Evolutionary conservation across 2,329 filamentous ascomycete species (phyloP).

Genomic region (Verticillium klebahnii): DNA sequence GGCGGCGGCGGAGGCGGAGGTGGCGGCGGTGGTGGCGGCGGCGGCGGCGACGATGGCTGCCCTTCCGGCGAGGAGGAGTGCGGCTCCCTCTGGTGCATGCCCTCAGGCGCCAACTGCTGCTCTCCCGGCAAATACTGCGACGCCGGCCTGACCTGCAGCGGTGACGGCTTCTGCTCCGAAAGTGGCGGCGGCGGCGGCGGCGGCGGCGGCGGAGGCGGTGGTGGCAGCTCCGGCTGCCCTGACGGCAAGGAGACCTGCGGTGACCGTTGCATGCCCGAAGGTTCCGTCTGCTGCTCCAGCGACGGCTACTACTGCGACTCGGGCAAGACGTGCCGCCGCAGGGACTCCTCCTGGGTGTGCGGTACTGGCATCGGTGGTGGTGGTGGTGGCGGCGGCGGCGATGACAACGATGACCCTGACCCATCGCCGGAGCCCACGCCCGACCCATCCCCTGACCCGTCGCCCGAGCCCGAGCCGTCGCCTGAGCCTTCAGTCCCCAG

Average conservation of each 20-base stretch:
- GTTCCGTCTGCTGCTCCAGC: constrained; percentile 22
- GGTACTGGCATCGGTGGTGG: constrained; percentile 1
- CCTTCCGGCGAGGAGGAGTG: not conserved
- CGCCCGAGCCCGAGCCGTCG: not conserved
- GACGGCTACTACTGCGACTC: constrained; percentile 15
- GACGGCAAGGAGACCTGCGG: constrained; percentile 19
- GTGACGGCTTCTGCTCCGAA: constrained; percentile 24
- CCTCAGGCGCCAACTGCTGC: constrained; percentile 14
- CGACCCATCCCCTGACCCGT: not conserved
- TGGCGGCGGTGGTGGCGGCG: constrained; percentile 13
- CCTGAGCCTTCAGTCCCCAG: not conserved
- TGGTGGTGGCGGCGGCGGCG: not conserved
- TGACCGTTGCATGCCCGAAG: constrained; percentile 23
- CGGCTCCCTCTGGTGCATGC: not conserved
- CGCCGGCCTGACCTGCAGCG: constrained; percentile 17
- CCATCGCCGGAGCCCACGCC: no score
- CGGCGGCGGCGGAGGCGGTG: constrained; percentile 20
- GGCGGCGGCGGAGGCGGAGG: constrained; percentile 13
- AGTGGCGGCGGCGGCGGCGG: constrained; percentile 26
- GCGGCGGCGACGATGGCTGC: constrained; percentile 4
- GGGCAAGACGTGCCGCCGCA: constrained; percentile 6
- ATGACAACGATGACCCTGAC: not conserved
- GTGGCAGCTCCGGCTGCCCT: constrained; percentile 18
- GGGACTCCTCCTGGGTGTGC: constrained; percentile 4
- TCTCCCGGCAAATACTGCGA: constrained; percentile 26